phyloP scores from a whole-genome alignment of 1,284 basidiomycete genomes.

The Trichosporon inkin region DNA sequence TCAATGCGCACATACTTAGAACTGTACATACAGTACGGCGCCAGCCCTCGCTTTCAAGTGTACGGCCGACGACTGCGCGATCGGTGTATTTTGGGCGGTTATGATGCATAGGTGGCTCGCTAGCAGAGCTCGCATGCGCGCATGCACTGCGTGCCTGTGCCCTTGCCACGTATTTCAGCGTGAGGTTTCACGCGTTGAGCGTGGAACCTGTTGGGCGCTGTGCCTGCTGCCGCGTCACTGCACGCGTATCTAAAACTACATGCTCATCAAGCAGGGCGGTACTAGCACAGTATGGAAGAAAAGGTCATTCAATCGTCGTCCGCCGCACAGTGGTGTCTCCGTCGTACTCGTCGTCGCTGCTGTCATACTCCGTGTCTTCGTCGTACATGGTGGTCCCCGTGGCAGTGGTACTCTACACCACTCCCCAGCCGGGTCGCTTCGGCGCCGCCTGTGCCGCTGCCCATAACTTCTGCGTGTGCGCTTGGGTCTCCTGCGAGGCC shows the following conservation, averaged over 20 bases:
- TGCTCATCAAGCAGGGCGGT: background rate
- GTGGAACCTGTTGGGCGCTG: background rate
- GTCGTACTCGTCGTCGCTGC: background rate
- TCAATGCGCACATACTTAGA: too few relatives aligned
- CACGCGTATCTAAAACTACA: background rate
- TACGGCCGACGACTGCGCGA: too few relatives aligned
- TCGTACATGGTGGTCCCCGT: background rate
- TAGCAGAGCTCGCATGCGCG: too few relatives aligned
- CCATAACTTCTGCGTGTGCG: slow-evolving; percentile 1
- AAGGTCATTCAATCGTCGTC: slow-evolving; percentile 2
- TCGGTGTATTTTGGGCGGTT: too few relatives aligned
- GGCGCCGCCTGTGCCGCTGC: background rate
- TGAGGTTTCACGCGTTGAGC: background rate
- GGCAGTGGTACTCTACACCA: background rate
- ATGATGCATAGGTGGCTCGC: too few relatives aligned
- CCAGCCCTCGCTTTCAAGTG: background rate
- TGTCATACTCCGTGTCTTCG: background rate
- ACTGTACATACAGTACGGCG: too few relatives aligned
- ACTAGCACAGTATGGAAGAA: background rate
- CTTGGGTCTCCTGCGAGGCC: background rate
- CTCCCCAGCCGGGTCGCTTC: background rate
- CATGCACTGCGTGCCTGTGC: too few relatives aligned
- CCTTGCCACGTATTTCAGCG: too few relatives aligned
- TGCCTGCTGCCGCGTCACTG: background rate
- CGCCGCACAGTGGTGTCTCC: background rate